These are phyloP conservation scores for Rhizophagus clarus DNA, from an alignment of 192 early-diverging fungal species.

Conservation along the genomic window DNA sequence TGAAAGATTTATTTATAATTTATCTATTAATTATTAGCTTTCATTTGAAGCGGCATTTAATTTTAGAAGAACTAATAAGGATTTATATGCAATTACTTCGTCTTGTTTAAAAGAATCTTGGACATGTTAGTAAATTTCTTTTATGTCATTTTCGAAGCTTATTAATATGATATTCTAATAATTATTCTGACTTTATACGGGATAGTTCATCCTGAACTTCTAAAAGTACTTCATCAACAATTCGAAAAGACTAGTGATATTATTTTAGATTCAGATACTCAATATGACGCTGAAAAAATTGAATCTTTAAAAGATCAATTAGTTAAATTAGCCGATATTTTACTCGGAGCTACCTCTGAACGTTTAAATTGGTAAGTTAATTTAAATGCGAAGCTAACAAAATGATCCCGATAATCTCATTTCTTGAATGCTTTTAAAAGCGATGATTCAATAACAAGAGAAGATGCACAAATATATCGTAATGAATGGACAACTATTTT, in stretches of 20 bases:
- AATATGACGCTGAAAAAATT: not conserved
- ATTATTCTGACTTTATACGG: not conserved
- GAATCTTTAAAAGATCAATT: conserved; percentile 28
- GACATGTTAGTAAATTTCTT: conserved; percentile 3
- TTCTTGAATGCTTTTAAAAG: not conserved
- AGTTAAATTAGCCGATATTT: conserved; percentile 22
- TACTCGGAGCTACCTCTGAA: not conserved
- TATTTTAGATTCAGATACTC: not conserved
- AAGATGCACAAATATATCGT: not conserved
- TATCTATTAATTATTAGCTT: conserved; percentile 7
- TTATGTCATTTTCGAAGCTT: not conserved
- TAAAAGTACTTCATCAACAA: not conserved
- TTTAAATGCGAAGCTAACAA: not conserved
- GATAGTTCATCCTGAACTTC: conserved; percentile 3
- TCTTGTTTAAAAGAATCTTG: conserved; percentile 1
- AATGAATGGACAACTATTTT: conserved; percentile 10
- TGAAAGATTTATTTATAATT: not conserved
- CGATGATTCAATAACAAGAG: not conserved
- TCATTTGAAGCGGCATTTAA: conserved; percentile 16
- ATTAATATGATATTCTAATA: not conserved
- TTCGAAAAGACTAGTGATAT: not conserved
- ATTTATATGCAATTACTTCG: not conserved
- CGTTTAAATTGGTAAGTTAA: conserved; percentile 16
- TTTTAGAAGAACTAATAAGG: conserved; percentile 21
- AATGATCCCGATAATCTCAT: too few species aligned